Evolutionary conservation across 345 rosid genomes (phyloP).

Genomic region (Aethionema arabicum): DNA sequence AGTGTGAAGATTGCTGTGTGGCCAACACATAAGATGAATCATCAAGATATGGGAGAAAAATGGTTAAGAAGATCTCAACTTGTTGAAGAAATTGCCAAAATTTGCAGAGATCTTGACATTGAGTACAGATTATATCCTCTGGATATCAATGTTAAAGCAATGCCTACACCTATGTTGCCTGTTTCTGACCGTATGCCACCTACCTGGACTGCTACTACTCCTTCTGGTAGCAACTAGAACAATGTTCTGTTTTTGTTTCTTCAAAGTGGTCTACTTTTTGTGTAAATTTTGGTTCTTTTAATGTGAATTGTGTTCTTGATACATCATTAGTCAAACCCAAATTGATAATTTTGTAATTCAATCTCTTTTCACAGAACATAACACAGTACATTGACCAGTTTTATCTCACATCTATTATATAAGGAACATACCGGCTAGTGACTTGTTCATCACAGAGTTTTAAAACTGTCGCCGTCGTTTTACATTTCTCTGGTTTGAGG

Average conservation of each 20-base stretch:
- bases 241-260: neutral
- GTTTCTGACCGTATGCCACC: conserved; percentile 47
- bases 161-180: conserved; percentile 46
- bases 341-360: neutral
- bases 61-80: conserved; percentile 56
- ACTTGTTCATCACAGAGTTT: conserved; percentile 12
- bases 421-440: neutral
- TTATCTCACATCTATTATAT: neutral
- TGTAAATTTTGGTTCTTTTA: conserved; percentile 21
- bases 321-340: neutral
- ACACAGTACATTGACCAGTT: conserved; percentile 15
- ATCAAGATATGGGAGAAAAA: conserved; percentile 79
- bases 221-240: conserved; percentile 29
- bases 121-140: conserved; percentile 63
- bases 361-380: conserved; percentile 12
- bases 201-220: conserved; percentile 37
- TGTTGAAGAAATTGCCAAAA: conserved; percentile 74
- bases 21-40: conserved; percentile 69
- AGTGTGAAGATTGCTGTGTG: conserved; percentile 66
- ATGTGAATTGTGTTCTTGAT: neutral
- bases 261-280: conserved; percentile 2
- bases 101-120: conserved; percentile 77
- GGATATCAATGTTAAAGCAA: conserved; percentile 53
- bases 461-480: conserved; percentile 42
- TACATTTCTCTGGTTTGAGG: conserved; percentile 23